phyloP scores from a whole-genome alignment of 1,284 basidiomycete genomes.

The Ceratobasidium sp. region DNA sequence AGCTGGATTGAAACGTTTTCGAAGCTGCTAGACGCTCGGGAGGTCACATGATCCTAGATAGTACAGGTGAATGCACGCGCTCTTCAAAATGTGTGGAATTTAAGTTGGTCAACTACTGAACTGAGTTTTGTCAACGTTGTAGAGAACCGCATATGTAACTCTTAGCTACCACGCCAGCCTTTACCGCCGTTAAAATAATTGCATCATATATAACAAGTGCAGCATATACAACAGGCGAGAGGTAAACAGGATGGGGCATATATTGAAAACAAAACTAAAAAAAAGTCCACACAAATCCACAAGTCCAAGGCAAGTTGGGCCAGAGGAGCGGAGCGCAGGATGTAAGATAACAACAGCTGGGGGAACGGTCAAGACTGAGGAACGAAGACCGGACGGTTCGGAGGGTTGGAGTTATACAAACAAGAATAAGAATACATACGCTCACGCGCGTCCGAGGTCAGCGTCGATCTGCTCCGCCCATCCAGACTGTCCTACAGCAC shows the following conservation, averaged over 20 bases:
- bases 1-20: too few species aligned
- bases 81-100: too few species aligned
- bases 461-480: slow-evolving; percentile 24
- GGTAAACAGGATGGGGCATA: slow-evolving; percentile 12
- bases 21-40: too few species aligned
- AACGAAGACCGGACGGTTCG: not conserved
- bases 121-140: not conserved
- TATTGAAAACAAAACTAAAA: slow-evolving; percentile 3
- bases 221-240: slow-evolving; percentile 34
- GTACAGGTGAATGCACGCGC: too few species aligned
- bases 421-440: slow-evolving; percentile 11
- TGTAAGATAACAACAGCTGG: not conserved
- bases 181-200: slow-evolving; percentile 23
- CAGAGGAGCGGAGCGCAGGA: slow-evolving; percentile 9
- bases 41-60: too few species aligned
- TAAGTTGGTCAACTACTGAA: not conserved
- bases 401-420: slow-evolving; percentile 5
- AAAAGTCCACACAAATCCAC: slow-evolving; percentile 38
- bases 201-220: slow-evolving; percentile 43
- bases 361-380: not conserved
- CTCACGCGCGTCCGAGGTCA: slow-evolving; percentile 2
- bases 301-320: slow-evolving; percentile 1
- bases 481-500: slow-evolving; percentile 33
- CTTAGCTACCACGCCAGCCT: too few species aligned
- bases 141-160: not conserved